phyloP scores from a whole-genome alignment of 2,329 filamentous ascomycete species.

The Colletotrichum trifolii region DNA sequence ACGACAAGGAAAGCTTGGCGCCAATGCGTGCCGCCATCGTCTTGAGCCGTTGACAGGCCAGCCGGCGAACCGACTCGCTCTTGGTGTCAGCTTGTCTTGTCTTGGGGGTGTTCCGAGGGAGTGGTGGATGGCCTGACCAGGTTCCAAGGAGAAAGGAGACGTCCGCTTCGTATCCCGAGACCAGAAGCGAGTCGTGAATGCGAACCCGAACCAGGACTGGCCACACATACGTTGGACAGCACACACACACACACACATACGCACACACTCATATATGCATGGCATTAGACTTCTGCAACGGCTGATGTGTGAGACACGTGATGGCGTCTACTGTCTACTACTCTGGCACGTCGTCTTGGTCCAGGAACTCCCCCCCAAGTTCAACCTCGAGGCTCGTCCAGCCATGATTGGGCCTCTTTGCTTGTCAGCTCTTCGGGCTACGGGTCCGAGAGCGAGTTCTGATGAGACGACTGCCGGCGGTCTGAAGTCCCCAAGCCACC shows the following conservation, averaged over 20 bases:
- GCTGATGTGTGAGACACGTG: constrained; percentile 36
- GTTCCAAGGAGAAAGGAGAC: neutral
- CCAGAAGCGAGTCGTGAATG: constrained; percentile 16
- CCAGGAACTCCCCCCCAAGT: neutral
- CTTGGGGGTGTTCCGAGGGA: neutral
- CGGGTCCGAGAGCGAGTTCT: neutral
- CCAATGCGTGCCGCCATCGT: neutral
- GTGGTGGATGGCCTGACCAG: neutral
- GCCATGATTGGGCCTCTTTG: constrained; percentile 12
- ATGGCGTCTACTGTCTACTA: constrained; percentile 1
- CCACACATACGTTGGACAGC: constrained; percentile 3
- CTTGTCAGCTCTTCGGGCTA: neutral
- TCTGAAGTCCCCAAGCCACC: constrained; percentile 18
- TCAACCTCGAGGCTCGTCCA: neutral
- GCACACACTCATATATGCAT: no score
- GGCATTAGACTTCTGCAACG: constrained; percentile 28
- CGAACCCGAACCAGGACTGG: constrained; percentile 25
- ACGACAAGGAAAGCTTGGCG: neutral
- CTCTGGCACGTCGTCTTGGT: constrained; percentile 6
- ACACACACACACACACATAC: neutral
- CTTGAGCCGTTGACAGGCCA: neutral
- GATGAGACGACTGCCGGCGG: neutral
- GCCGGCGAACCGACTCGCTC: constrained; percentile 2
- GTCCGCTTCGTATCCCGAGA: constrained; percentile 14
- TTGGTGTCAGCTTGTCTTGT: constrained; percentile 10